Evolutionary conservation across 164 flowering plant genomes (phyloP), one percentile per base, ranked within the genome.

Genomic region (Sedum album): DNA sequence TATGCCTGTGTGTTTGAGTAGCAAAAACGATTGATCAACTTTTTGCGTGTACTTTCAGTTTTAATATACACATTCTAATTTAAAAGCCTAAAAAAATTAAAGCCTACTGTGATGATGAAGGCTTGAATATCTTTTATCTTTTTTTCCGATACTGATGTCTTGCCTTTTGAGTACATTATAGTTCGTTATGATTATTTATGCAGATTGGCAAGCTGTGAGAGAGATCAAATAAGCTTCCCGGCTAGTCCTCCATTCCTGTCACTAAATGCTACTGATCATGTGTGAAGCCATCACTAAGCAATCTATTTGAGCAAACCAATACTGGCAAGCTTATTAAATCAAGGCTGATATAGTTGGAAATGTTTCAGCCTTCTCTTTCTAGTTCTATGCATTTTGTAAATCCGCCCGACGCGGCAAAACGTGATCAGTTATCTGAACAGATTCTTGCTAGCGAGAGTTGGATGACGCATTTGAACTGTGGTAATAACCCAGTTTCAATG

Each of bases 341-440:
- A 18, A 63, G n/a, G 23, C 38, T 70, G 46, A 61, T 67, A 69
- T 75, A 77, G 78, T 83, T 78, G 81, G 82, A 69, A 83, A 68
- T 81, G 80, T 72, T 81, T 71, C 74, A 77, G 69, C 77, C 78
- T 51, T 51, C 80, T 64, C 72, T 78, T 76, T 77, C 73, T 77
- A 71, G 70, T 77, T 79, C 83, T 53, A 62, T 71, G 71, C 75
- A 72, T 73, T 72, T 78, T 62, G 39, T 13, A 31, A 36, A n/a
- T 18, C 71, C 70, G 39, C 71, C 83, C 79, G 79, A 79, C 60
- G 72, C 71, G 33, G 73, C 74, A 39, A 76, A 75, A 70, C 76
- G 75, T 66, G 73, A 70, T 68, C 57, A 67, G 62, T 21, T 70
- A 69, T 74, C 73, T 77, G 74, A 79, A 74, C 80, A 80, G 81